Percentiles rank a stretch among this genome's conserved stretches.
These are phyloP conservation scores for Rubus idaeus DNA, from an alignment of 306 rosid genomes.

Conservation along the genomic window DNA sequence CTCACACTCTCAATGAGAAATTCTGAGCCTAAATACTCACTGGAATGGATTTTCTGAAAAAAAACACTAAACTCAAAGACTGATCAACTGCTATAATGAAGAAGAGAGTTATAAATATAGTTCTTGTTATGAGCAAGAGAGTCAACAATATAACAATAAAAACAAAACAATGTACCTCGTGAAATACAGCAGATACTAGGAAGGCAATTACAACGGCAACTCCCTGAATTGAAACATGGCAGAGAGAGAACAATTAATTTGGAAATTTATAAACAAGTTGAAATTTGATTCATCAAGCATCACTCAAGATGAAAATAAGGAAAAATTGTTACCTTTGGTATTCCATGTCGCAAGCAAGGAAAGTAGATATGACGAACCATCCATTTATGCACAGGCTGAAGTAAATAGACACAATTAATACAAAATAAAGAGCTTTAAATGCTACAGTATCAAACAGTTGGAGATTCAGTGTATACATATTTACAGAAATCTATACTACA, in stretches of 20 bases:
- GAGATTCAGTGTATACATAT: not conserved
- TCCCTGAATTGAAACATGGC: conserved; percentile 47
- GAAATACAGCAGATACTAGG: conserved; percentile 88
- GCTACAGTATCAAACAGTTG: conserved; percentile 6
- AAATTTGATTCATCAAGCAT: not conserved
- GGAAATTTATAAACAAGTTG: not conserved
- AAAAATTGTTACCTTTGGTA: conserved; percentile 66
- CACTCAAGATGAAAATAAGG: not conserved
- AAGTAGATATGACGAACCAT: conserved; percentile 92
- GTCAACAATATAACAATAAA: not conserved
- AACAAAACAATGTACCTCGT: conserved; percentile 60
- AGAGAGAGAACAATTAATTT: conserved; percentile 18
- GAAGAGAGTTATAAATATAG: not conserved
- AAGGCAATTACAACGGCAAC: conserved; percentile 66
- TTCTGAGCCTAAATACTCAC: not conserved
- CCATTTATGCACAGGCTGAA: conserved; percentile 99
- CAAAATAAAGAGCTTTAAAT: not conserved
- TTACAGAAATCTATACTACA: not conserved
- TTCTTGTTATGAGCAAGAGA: not conserved
- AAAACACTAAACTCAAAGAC: not conserved
- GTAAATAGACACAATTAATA: conserved; percentile 6
- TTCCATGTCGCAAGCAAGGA: conserved; percentile 79
- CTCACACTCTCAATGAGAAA: not conserved
- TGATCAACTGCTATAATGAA: not conserved
- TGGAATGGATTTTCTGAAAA: not conserved